Percentiles rank a stretch among this genome's conserved stretches.
phyloP scores from a whole-genome alignment of 257 asterid genomes.

The Cordia subcordata region DNA sequence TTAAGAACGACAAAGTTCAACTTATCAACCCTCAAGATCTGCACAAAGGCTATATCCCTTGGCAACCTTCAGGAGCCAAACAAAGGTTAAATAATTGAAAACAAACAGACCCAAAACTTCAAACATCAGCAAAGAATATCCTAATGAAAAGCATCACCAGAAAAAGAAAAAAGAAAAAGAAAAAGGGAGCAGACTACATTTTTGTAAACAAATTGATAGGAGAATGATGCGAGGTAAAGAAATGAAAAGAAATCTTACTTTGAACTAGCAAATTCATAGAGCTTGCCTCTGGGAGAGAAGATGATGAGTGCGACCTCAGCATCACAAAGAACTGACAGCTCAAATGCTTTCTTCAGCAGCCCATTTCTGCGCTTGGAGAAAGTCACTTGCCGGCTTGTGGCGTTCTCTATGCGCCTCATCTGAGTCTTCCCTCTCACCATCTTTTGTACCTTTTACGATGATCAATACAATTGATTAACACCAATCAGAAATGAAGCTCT shows the following conservation, averaged over 20 bases:
- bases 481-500: constrained; percentile 1
- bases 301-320: constrained; percentile 76
- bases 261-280: constrained; percentile 72
- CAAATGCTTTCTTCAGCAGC: constrained; percentile 76
- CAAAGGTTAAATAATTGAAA: no score
- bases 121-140: no score
- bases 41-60: no score
- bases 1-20: no score
- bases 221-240: background rate
- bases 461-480: no score
- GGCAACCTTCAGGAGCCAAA: no score
- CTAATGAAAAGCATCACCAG: no score
- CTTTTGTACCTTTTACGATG: constrained; percentile 4
- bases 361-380: constrained; percentile 94
- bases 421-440: constrained; percentile 98
- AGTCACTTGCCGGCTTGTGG: constrained; percentile 87
- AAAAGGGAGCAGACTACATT: no score
- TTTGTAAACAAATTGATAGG: background rate
- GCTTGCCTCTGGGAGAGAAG: constrained; percentile 83
- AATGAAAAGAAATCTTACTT: constrained; percentile 33
- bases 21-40: no score
- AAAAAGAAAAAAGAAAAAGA: no score
- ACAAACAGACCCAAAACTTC: no score
- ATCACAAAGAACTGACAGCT: constrained; percentile 84
- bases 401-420: constrained; percentile 93